phyloP scores from a whole-genome alignment of 2,329 filamentous ascomycete genomes.

The Venturia nashicola region DNA sequence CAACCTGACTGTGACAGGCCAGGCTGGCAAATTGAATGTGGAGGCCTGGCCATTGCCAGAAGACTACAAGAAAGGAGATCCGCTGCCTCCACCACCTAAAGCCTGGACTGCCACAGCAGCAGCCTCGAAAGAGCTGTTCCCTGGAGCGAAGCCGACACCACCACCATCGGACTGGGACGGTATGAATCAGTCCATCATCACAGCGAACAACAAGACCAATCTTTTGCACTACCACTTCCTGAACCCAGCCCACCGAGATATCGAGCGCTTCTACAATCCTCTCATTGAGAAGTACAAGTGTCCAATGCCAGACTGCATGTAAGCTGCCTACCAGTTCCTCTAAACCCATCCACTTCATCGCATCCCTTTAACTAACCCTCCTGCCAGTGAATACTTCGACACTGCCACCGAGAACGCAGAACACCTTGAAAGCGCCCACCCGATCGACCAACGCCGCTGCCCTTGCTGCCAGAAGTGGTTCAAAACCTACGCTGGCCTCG shows the following conservation, averaged over 20 bases:
- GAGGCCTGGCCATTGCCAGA: background rate
- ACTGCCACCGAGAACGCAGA: background rate
- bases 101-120: slow-evolving; percentile 4
- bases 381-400: slow-evolving; percentile 14
- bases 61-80: slow-evolving; percentile 7
- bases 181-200: slow-evolving; percentile 17
- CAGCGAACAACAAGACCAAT: slow-evolving; percentile 21
- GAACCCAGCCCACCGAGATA: slow-evolving; percentile 35
- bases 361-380: background rate
- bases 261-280: slow-evolving; percentile 33
- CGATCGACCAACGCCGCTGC: slow-evolving; percentile 4
- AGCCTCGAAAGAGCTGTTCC: slow-evolving; percentile 22
- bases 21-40: background rate
- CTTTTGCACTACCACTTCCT: slow-evolving; percentile 29
- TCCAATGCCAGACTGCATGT: slow-evolving; percentile 37
- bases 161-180: background rate
- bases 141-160: slow-evolving; percentile 19
- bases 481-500: slow-evolving; percentile 4
- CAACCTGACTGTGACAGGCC: background rate
- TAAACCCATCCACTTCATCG: background rate
- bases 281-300: slow-evolving; percentile 39
- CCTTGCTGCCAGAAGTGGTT: slow-evolving; percentile 9
- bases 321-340: background rate
- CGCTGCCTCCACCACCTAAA: background rate
- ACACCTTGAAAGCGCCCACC: slow-evolving; percentile 5